Evolutionary conservation across 2,329 filamentous ascomycete genomes (phyloP).

Genomic region (Fusarium sp.): DNA sequence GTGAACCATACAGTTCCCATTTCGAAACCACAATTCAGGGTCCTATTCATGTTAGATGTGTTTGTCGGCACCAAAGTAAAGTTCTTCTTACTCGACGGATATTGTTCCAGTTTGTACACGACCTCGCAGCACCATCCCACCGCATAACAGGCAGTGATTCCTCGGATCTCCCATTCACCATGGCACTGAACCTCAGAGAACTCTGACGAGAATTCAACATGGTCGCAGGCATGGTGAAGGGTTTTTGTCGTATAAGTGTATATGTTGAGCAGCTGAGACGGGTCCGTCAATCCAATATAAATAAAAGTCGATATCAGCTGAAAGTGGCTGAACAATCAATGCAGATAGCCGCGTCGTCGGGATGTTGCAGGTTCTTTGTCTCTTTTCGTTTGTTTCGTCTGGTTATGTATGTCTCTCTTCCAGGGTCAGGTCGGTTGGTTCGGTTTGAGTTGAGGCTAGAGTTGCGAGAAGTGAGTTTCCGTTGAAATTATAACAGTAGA

Average conservation of each 20-base stretch:
- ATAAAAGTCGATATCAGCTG: conserved; percentile 6
- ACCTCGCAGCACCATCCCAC: conserved; percentile 63
- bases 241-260: conserved; percentile 6
- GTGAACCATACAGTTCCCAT: conserved; percentile 77
- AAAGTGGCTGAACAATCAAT: conserved; percentile 23
- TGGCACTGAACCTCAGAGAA: conserved; percentile 44
- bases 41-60: conserved; percentile 63
- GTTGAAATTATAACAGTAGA: background rate
- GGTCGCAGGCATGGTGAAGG: background rate
- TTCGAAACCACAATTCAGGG: conserved; percentile 73
- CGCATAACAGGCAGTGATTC: conserved; percentile 52
- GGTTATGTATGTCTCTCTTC: conserved; percentile 13
- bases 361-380: conserved; percentile 35
- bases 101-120: conserved; percentile 59
- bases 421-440: too few species aligned
- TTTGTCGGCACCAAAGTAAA: background rate
- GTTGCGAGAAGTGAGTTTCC: background rate
- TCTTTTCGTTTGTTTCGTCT: conserved; percentile 4
- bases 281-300: background rate
- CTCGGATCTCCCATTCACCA: conserved; percentile 44
- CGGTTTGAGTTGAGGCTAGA: background rate
- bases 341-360: conserved; percentile 31
- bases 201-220: conserved; percentile 31
- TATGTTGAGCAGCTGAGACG: background rate
- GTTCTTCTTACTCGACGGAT: conserved; percentile 57